Base-by-base conservation (phyloP, 352 stramenopile genomes). In the Pythium chondricola region DNA sequence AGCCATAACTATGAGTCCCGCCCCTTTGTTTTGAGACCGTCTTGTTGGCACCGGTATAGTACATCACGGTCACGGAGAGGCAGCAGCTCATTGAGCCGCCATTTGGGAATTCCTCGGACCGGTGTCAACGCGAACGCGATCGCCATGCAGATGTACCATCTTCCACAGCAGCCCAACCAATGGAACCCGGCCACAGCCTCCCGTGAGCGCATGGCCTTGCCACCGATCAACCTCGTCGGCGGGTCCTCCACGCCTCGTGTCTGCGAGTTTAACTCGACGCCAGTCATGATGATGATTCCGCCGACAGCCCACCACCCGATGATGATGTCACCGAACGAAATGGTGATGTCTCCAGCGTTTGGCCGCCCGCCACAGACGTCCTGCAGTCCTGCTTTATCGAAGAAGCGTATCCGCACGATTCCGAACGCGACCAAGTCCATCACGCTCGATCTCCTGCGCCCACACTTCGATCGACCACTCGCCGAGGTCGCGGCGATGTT, bases 401-500 rank as follows among this genome's bases (percentile, higher is more conserved):
- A 83, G 67, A 88, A 88, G 61, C 76, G 76, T 46, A 71, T 83
- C 52, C 76, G 76, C 21, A 67, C 72, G 20, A 60, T 88, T n/a
- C 67, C 71, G 42, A 88, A 88, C 54, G 76, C 73, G n/a, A 84
- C 76, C 63, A 82, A 85, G 59, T 85, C 65, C 39, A 89, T 89
- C 56, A 87, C 74, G 53, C 53, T 89, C 40, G 67, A 77, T 43
- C 62, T 87, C 60, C 57, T 88, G 8, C 77, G 73, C 3, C 77
- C 74, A 13, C 77, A 87, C 60, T 88, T 88, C 43, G 77, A 89
- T 48, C 83, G 81, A 58, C 78, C 78, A 41, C 62, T 89, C 41
- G 74, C 72, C 21, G 74, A 89, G 37, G 78, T 84, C 58, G 72
- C 74, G 20, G 70, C 63, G 39, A 74, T 87, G 57, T 87, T 89